These are phyloP conservation scores for Pseudonitzschia pungens DNA, from an alignment of 108 stramenopile species.

Conservation along the genomic window DNA sequence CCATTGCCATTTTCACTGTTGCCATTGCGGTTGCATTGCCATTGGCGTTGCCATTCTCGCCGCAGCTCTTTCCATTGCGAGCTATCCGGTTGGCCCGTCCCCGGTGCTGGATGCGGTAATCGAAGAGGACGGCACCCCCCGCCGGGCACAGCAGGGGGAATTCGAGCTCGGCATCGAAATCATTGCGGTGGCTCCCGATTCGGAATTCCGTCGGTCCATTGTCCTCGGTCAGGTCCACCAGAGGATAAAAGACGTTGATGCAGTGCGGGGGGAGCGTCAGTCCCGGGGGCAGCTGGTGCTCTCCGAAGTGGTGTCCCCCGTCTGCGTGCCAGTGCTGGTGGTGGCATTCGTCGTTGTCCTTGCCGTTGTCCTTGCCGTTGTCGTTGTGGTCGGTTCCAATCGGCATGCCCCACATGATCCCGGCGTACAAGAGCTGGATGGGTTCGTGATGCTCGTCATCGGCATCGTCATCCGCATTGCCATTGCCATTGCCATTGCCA, in stretches of 20 bases:
- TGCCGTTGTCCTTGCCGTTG: not conserved
- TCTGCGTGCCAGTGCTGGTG: slow-evolving; percentile 30
- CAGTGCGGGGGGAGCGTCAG: slow-evolving; percentile 23
- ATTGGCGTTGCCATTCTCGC: not conserved
- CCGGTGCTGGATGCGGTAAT: slow-evolving; percentile 28
- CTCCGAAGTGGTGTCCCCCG: slow-evolving; percentile 24
- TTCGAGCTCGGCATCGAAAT: not conserved
- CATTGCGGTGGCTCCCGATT: slow-evolving; percentile 11
- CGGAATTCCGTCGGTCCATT: slow-evolving; percentile 27
- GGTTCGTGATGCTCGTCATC: not conserved
- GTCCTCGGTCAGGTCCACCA: slow-evolving; percentile 15
- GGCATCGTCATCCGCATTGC: not conserved
- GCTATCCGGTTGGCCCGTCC: not conserved
- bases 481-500: not conserved
- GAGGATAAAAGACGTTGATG: slow-evolving; percentile 36
- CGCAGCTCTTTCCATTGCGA: not conserved
- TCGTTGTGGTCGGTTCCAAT: not conserved
- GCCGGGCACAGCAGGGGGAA: slow-evolving; percentile 14
- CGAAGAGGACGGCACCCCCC: slow-evolving; percentile 25
- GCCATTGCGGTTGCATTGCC: not conserved
- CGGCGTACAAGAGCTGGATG: slow-evolving; percentile 26
- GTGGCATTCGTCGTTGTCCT: not conserved
- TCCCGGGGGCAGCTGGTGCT: not conserved
- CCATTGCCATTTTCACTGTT: not conserved
- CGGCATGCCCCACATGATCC: slow-evolving; percentile 31